Percentiles rank a stretch among this genome's conserved stretches.
These are phyloP conservation scores for Epichloe festucae DNA, from an alignment of 2,329 filamentous ascomycete genomes.

Conservation along the genomic window DNA sequence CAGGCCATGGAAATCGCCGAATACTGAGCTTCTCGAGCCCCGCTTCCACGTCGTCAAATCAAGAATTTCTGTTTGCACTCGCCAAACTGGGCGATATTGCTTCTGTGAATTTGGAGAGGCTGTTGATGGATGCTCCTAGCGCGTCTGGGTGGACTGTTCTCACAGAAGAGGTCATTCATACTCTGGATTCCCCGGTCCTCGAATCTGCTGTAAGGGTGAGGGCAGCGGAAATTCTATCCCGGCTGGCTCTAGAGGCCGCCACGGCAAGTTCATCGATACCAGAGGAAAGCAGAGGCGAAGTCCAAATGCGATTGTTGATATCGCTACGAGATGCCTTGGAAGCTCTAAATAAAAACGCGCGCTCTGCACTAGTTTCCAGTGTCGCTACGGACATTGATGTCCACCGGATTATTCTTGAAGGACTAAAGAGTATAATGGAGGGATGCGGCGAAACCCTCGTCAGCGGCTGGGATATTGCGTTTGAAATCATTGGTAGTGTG, in stretches of 20 bases:
- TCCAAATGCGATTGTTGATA: conserved; percentile 61
- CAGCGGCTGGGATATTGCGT: conserved; percentile 74
- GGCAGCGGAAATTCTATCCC: conserved; percentile 52
- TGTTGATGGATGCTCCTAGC: conserved; percentile 53
- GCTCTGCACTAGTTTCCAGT: conserved; percentile 40
- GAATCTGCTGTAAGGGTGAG: conserved; percentile 41
- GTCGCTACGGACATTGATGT: conserved; percentile 62
- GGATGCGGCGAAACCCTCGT: conserved; percentile 74
- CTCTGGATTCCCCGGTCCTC: conserved; percentile 33
- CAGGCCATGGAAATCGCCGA: conserved; percentile 27
- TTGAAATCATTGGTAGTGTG: conserved; percentile 73
- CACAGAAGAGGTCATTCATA: conserved; percentile 37
- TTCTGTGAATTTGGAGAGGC: conserved; percentile 59
- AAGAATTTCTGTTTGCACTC: conserved; percentile 54
- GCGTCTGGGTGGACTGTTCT: conserved; percentile 67
- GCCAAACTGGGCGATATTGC: conserved; percentile 63
- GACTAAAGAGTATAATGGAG: conserved; percentile 71
- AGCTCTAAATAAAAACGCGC: conserved; percentile 38
- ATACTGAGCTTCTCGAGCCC: conserved; percentile 35
- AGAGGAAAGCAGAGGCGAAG: conserved; percentile 37
- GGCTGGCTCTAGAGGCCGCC: conserved; percentile 43
- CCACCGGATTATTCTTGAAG: conserved; percentile 67
- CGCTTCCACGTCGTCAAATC: conserved; percentile 35
- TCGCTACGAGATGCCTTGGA: conserved; percentile 49
- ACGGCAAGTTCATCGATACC: conserved; percentile 40